Conservation (phyloP, 345 rosid genomes). For the Pistacia integerrima region DNA sequence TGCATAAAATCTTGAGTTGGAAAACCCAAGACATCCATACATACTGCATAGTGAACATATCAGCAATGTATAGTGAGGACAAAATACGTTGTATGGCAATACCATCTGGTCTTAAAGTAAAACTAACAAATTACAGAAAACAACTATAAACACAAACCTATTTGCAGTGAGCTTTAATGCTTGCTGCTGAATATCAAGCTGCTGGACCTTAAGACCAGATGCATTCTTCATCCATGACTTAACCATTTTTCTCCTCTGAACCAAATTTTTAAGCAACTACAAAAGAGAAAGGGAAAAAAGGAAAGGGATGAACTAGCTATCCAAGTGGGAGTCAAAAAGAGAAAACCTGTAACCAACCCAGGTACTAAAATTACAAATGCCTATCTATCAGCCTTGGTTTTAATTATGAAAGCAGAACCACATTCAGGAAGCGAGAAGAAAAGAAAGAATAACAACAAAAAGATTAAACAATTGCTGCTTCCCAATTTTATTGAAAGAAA, state of each 20-base stretch:
- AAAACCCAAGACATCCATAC: constrained; percentile 99
- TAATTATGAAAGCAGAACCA: too few relatives aligned
- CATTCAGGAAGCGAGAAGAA: too few relatives aligned
- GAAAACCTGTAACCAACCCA: not conserved
- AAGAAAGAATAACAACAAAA: not conserved
- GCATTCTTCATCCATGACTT: constrained; percentile 82
- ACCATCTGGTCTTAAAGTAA: constrained; percentile 1
- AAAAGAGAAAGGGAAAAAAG: constrained; percentile 3
- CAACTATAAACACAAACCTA: constrained; percentile 52
- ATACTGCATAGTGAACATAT: constrained; percentile 56
- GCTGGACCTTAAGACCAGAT: constrained; percentile 80
- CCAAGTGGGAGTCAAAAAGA: not conserved
- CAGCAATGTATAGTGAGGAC: constrained; percentile 19
- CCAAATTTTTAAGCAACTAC: constrained; percentile 89
- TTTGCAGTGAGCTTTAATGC: constrained; percentile 97
- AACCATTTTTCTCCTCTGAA: constrained; percentile 82
- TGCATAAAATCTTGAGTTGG: constrained; percentile 97
- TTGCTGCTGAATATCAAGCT: constrained; percentile 96
- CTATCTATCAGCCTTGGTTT: not conserved
- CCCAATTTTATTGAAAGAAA: not conserved
- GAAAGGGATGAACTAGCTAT: not conserved
- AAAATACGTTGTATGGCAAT: not conserved
- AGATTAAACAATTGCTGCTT: not conserved
- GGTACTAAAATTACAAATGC: not conserved
- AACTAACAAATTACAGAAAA: not conserved